Conservation (phyloP, 2,329 filamentous ascomycete genomes). For the Colletotrichum filicis region DNA sequence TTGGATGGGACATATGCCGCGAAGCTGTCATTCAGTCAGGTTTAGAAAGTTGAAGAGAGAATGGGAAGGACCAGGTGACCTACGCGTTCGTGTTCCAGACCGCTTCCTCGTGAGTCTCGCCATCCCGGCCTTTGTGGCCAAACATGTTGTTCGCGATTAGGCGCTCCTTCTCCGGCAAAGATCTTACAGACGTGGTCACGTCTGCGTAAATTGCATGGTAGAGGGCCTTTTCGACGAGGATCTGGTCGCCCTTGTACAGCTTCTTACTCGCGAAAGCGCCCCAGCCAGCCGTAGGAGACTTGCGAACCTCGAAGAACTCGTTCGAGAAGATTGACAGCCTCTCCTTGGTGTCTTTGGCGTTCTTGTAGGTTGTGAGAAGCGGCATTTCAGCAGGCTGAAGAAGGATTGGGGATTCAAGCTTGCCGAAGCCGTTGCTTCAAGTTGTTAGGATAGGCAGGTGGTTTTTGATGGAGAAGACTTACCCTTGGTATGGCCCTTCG, state of each 20-base stretch:
- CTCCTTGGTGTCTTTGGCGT: neutral
- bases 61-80: constrained; percentile 35
- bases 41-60: neutral
- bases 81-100: constrained; percentile 61
- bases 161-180: constrained; percentile 45
- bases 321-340: constrained; percentile 46
- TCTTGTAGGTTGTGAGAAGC: neutral
- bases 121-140: constrained; percentile 41
- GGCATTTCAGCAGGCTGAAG: neutral
- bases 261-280: constrained; percentile 57
- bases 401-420: fast-evolving
- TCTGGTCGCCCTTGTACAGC: constrained; percentile 49
- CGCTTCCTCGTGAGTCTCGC: constrained; percentile 44
- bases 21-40: neutral
- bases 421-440: neutral
- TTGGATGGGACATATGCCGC: neutral
- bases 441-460: neutral
- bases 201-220: constrained; percentile 43
- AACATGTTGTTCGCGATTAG: constrained; percentile 51
- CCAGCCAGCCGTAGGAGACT: constrained; percentile 54
- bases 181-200: neutral
- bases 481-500: neutral
- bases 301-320: constrained; percentile 51
- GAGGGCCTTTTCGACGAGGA: constrained; percentile 58
- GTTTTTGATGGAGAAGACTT: neutral